These are phyloP conservation scores for Peniophora sp. DNA, from an alignment of 1,284 basidiomycete genomes.

Conservation along the genomic window DNA sequence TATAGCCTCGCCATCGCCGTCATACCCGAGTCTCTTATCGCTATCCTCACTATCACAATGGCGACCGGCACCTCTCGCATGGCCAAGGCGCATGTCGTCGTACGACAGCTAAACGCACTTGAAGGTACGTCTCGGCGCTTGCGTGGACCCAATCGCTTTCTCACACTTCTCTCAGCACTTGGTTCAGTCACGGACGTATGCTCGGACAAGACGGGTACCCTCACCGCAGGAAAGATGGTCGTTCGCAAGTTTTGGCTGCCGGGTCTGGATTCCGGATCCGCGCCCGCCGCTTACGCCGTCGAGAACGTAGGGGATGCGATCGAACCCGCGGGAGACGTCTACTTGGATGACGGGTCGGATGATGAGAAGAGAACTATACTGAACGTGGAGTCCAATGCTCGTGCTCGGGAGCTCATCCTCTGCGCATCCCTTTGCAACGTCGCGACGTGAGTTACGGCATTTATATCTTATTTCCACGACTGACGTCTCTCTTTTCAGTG, in stretches of 20 bases:
- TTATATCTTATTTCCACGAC: too few species aligned
- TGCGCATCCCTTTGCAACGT: conserved; percentile 10
- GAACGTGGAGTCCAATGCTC: not conserved
- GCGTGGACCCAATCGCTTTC: not conserved
- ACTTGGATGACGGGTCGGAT: not conserved
- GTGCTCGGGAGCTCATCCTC: conserved; percentile 4
- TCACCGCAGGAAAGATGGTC: conserved; percentile 20
- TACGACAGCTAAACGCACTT: conserved; percentile 44
- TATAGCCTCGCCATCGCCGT: conserved; percentile 21
- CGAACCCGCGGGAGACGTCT: not conserved
- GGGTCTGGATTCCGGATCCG: not conserved
- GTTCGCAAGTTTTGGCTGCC: not conserved
- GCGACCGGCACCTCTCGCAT: conserved; percentile 45
- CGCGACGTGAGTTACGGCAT: conserved; percentile 1
- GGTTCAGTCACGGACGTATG: conserved; percentile 45
- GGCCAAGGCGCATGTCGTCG: conserved; percentile 42
- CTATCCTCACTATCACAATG: conserved; percentile 36
- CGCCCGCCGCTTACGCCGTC: not conserved
- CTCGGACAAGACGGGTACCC: conserved; percentile 19
- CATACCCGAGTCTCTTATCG: conserved; percentile 35
- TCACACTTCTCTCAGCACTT: conserved; percentile 1
- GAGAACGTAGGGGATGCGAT: not conserved
- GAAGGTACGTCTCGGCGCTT: conserved; percentile 35
- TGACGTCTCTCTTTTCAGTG: not conserved
- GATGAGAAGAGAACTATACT: not conserved